Base-by-base conservation (phyloP, 2,329 filamentous ascomycete species). In the Phyllachora maydis region DNA sequence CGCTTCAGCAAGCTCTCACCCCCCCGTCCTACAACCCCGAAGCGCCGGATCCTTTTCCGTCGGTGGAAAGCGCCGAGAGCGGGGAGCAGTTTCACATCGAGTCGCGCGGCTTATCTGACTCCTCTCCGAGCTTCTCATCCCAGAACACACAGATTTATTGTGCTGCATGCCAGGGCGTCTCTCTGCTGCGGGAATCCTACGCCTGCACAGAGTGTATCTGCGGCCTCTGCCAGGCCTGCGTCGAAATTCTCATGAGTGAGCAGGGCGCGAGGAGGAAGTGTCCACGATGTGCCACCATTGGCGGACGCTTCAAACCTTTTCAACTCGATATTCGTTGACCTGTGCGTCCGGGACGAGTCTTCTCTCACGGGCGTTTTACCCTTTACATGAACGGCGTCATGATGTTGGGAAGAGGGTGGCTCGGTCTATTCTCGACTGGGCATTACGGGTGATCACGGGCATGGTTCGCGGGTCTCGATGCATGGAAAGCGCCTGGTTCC, bases 151-250 rank as follows among this genome's bases (percentile, higher is more conserved):
- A 91, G 42, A 91, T 95, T 19, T 92, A 91, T 43, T 95, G 85
- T 44, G 78, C 83, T 11, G 77, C 75, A 22, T 95, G 85, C 41
- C 70, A 78, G 32, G 67, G 73, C 18, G 57, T 82, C 11, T 83
- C 74, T 24, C 54, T 72, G 8, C 54, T 95, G 14, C 73, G 70
- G 38, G 76, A 85, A 38, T 88, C 79, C 16, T 93, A 82, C 41
- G 85, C 85, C 12, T 95, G 85, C 45, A 92, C 83, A 1, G 83
- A 93, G 46, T 95, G 88, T 45, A 91, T 95, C 32, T 91, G 81
- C 43, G 85, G 83, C 10, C 63, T 95, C 23, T 95, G 88, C 46
- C 68, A 73, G 32, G 69, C 81, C 28, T 95, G 85, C 39, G 81
- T 93, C 28, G 74, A 82, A 38, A 67, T 78, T 16, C 56, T 85